Evolutionary conservation across 2,329 filamentous ascomycete species (phyloP).

Genomic region (Colletotrichum musicola): DNA sequence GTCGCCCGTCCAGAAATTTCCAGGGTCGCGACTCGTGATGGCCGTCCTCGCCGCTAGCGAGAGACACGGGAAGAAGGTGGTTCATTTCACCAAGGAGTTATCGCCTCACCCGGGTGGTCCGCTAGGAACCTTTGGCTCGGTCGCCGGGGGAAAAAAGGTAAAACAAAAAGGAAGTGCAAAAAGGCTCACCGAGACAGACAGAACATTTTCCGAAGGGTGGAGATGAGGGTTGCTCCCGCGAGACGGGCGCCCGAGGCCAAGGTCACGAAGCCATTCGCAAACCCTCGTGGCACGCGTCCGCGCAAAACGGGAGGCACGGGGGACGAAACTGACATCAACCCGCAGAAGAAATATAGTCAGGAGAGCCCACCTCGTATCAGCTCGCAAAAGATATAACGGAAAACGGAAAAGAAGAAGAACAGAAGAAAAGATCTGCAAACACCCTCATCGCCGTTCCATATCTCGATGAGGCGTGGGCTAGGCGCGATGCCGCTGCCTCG

Average conservation of each 20-base stretch:
- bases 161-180: too few relatives aligned
- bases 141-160: too few relatives aligned
- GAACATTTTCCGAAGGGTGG: neutral
- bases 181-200: neutral
- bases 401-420: too few relatives aligned
- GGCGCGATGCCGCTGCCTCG: constrained; percentile 23
- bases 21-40: constrained; percentile 15
- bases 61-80: neutral
- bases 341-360: constrained; percentile 22
- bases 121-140: too few relatives aligned
- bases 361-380: constrained; percentile 12
- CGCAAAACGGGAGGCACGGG: constrained; percentile 18
- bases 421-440: neutral
- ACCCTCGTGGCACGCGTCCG: constrained; percentile 18
- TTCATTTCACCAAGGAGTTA: neutral
- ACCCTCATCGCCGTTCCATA: constrained; percentile 1
- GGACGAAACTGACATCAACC: constrained; percentile 33
- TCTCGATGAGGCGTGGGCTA: constrained; percentile 22
- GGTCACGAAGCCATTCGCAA: constrained; percentile 30
- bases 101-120: neutral
- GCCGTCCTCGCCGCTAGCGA: constrained; percentile 7
- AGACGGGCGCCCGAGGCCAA: constrained; percentile 6
- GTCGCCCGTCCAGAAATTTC: neutral
- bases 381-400: neutral
- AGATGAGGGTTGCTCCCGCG: neutral